Base-by-base conservation (phyloP, 139 green algal genomes). In the Closterium sp. region DNA sequence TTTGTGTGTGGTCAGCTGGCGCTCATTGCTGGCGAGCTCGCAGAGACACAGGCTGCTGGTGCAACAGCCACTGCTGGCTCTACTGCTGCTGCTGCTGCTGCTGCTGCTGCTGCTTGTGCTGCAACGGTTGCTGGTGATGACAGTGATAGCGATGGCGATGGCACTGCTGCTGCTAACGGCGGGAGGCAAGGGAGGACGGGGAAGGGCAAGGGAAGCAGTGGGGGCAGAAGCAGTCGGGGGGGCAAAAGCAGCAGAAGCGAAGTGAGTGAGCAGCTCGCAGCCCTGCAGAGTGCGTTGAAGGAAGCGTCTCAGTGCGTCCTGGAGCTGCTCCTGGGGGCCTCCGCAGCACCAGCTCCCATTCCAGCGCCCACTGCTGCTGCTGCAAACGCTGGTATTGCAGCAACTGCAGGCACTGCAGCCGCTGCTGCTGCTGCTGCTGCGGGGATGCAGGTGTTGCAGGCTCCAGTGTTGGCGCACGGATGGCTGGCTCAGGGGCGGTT, bases 401-500 rank as follows among this genome's bases (percentile, higher is more conserved):
- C 55, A 76, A 19, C 55, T 28, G 55, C 55, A 76, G 55, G 16
- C 19, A 3, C 2, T 6, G 55, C 10, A 28, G 55, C 55, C 23
- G 55, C 55, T 28, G 55, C 55, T 12, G 9, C 2, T 6, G 55
- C 10, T 6, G 55, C 55, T 28, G 55, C 55, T 28, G 55, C 55
- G 25, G 43, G 43, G 43, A 19, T 76, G 55, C 23, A 19, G 6
- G 28, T 28, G 33, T 16, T 76, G 55, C 23, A 19, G 6, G 28
- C 10, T 19, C 86, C 33, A 10, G 85, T 94, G 55, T 35, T 33
- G 30, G 91, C 90, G 34, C 92, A 94, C 81, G 89, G 91, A 12
- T 94, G 92, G 86, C 16, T 69, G 10, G 69, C 88, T 23, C 90
- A 94, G 33, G 92, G 92, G 30, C 88, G 88, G 32, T 35, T 94